These are phyloP conservation scores for Thraustochytrium sp. DNA, from an alignment of 352 stramenopile genomes.

Conservation along the genomic window DNA sequence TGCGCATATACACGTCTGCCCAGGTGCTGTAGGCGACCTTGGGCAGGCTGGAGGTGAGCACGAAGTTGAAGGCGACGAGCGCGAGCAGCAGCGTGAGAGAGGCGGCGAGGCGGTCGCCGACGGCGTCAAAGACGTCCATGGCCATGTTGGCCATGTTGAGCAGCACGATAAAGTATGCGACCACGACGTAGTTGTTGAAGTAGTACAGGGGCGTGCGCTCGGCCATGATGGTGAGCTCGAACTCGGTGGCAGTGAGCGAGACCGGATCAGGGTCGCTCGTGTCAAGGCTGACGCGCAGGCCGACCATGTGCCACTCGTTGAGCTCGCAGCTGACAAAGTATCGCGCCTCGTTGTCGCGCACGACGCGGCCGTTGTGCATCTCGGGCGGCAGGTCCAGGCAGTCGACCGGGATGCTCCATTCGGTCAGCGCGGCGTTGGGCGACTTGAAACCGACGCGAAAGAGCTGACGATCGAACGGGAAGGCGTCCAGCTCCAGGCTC, in stretches of 20 bases:
- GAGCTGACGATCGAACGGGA: constrained; percentile 35
- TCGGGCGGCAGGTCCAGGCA: neutral
- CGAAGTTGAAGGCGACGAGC: constrained; percentile 23
- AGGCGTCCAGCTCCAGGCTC: neutral
- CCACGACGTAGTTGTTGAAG: constrained; percentile 15
- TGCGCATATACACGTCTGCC: neutral
- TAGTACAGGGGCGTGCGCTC: constrained; percentile 25
- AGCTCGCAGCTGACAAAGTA: constrained; percentile 36
- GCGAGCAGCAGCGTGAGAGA: constrained; percentile 3
- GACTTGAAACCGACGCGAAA: constrained; percentile 37
- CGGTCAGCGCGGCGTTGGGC: neutral
- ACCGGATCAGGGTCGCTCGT: constrained; percentile 13
- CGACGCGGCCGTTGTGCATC: neutral
- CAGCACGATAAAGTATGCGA: constrained; percentile 24
- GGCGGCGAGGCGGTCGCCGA: neutral
- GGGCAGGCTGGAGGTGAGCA: neutral
- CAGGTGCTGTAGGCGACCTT: constrained; percentile 21
- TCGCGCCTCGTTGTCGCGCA: neutral
- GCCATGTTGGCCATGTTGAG: constrained; percentile 12
- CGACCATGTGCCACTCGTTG: constrained; percentile 23
- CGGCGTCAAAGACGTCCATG: neutral
- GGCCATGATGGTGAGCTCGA: constrained; percentile 22
- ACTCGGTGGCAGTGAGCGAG: constrained; percentile 1
- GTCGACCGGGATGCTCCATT: neutral
- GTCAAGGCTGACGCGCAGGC: neutral